Evolutionary conservation across 768 basidiomycete genomes (phyloP).

Genomic region (Favolaschia claudopus): DNA sequence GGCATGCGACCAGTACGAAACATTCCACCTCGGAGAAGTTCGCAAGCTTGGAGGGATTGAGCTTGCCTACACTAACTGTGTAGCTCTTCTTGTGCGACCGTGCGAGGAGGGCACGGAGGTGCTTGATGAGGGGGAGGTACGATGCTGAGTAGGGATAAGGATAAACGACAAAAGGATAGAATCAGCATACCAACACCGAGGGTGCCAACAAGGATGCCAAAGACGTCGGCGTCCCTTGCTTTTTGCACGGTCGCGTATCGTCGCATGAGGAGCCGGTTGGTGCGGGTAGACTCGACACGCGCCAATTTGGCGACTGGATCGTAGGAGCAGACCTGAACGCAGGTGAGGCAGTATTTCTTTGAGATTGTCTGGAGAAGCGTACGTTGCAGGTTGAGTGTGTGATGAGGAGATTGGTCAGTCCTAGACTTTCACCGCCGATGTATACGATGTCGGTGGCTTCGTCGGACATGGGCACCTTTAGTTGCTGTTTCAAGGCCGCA

Average conservation of each 20-base stretch:
- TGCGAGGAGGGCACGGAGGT: conserved; percentile 75
- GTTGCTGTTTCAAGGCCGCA: conserved; percentile 37
- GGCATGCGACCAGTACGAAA: conserved; percentile 94
- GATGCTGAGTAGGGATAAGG: conserved; percentile 55
- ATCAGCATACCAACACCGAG: conserved; percentile 80
- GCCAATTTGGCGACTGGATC: conserved; percentile 60
- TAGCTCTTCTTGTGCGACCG: conserved; percentile 87
- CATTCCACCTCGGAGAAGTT: conserved; percentile 98
- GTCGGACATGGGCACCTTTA: conserved; percentile 9
- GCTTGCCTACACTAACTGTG: conserved; percentile 93
- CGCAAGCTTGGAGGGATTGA: conserved; percentile 92
- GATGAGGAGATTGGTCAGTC: conserved; percentile 86
- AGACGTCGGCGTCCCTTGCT: conserved; percentile 91
- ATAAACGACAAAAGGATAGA: background rate
- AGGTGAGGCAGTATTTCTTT: background rate
- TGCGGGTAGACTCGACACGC: conserved; percentile 66
- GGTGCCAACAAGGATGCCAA: conserved; percentile 94
- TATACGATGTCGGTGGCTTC: conserved; percentile 47
- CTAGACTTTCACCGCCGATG: conserved; percentile 82
- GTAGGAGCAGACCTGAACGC: conserved; percentile 75
- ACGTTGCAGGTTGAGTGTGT: conserved; percentile 76
- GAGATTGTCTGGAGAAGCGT: conserved; percentile 24
- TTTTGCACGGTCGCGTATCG: conserved; percentile 88
- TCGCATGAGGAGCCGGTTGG: conserved; percentile 88
- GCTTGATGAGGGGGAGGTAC: conserved; percentile 85